A percentile compares a stretch with the other conserved stretches of the same genome.
Conservation (phyloP, 768 basidiomycete species). For the Dentipellis fragilis region DNA sequence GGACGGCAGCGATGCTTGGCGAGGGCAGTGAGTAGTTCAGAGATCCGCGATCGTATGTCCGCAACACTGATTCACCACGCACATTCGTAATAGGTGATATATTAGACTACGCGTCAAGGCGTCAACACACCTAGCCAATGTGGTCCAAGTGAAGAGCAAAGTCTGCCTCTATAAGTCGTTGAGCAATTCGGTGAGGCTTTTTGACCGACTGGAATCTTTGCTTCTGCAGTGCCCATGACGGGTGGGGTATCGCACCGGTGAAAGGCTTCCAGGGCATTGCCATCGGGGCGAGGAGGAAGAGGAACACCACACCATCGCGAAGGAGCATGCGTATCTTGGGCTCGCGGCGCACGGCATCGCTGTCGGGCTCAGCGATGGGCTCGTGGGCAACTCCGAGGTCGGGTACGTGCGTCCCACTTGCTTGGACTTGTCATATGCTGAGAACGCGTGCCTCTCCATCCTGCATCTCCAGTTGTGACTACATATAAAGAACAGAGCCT, state of each 20-base stretch:
- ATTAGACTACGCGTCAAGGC: no score
- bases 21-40: no score
- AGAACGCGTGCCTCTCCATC: no score
- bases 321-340: conserved; percentile 60
- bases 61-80: no score
- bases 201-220: no score
- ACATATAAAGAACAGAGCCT: no score
- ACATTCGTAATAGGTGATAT: no score
- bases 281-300: conserved; percentile 75
- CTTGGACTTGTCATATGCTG: background rate
- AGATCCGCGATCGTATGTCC: no score
- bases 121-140: conserved; percentile 7
- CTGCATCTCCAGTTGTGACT: no score
- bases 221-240: conserved; percentile 74
- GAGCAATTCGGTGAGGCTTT: background rate
- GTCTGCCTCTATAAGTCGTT: conserved; percentile 71
- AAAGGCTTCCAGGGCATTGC: conserved; percentile 78
- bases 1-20: no score
- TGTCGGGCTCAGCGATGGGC: conserved; percentile 84
- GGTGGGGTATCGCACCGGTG: conserved; percentile 76
- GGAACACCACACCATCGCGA: conserved; percentile 80
- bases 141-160: conserved; percentile 67
- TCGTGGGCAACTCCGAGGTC: conserved; percentile 98
- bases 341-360: conserved; percentile 85
- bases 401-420: conserved; percentile 47